phyloP scores from a whole-genome alignment of 1,284 basidiomycete species.

The Heterobasidion irregulare region DNA sequence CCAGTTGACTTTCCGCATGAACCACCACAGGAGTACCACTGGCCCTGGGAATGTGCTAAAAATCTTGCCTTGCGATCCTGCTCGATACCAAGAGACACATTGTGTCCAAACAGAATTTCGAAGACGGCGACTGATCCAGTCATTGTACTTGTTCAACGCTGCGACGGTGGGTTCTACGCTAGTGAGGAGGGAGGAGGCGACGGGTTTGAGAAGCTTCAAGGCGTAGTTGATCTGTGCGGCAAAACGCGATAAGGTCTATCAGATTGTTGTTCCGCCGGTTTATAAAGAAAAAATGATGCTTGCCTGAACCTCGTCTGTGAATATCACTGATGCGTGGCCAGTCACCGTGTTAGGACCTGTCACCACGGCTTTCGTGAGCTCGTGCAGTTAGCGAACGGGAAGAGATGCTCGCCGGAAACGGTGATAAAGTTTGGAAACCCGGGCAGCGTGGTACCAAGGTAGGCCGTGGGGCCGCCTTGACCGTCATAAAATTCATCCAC shows the following conservation, averaged over 20 bases:
- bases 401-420: constrained; percentile 10
- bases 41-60: constrained; percentile 31
- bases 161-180: constrained; percentile 8
- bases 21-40: constrained; percentile 23
- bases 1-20: constrained; percentile 21
- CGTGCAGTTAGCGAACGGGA: background rate
- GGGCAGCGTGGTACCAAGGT: constrained; percentile 25
- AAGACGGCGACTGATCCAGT: constrained; percentile 27
- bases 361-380: background rate
- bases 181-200: constrained; percentile 17
- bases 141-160: constrained; percentile 33
- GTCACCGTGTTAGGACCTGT: constrained; percentile 39
- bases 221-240: constrained; percentile 28
- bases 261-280: background rate
- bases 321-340: constrained; percentile 38
- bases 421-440: constrained; percentile 30
- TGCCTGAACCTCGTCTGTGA: constrained; percentile 34
- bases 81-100: constrained; percentile 34
- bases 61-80: constrained; percentile 22
- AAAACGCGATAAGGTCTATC: background rate
- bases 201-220: constrained; percentile 29
- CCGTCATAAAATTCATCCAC: constrained; percentile 24
- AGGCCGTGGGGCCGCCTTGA: constrained; percentile 26
- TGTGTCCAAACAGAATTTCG: constrained; percentile 26
- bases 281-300: background rate